Evolutionary conservation across 208 protist species (phyloP).

Genomic region (Trypanosoma mega): DNA sequence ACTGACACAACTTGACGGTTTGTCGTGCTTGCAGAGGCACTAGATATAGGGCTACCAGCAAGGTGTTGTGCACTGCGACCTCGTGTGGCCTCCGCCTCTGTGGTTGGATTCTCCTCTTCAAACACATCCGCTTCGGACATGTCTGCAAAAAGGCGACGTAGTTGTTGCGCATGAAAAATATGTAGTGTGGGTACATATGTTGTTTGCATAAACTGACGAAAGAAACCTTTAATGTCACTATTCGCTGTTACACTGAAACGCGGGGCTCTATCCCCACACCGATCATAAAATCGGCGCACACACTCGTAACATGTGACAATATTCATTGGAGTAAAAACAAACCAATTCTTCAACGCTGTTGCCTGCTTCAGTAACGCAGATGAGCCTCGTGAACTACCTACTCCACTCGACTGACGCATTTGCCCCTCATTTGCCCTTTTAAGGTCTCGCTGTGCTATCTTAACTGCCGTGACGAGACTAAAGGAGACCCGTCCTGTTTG

Average conservation of each 20-base stretch:
- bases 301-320: conserved; percentile 81
- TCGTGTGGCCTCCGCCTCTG: too few relatives aligned
- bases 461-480: conserved; percentile 73
- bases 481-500: conserved; percentile 76
- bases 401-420: conserved; percentile 26
- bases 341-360: conserved; percentile 67
- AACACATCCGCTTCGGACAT: conserved; percentile 36
- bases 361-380: conserved; percentile 38
- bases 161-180: conserved; percentile 68
- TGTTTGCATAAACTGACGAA: conserved; percentile 56
- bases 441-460: conserved; percentile 53
- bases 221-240: conserved; percentile 69
- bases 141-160: conserved; percentile 49
- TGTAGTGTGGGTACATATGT: conserved; percentile 71
- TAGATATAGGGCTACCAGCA: too few relatives aligned
- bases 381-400: background rate
- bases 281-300: conserved; percentile 56
- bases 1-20: too few relatives aligned
- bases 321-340: conserved; percentile 87
- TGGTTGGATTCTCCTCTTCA: conserved; percentile 7
- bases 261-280: conserved; percentile 53
- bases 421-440: conserved; percentile 44
- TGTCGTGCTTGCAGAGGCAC: too few relatives aligned
- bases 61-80: too few relatives aligned
- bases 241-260: conserved; percentile 32